Base-by-base conservation (phyloP, 345 rosid species). In the Odontarrhena argentea region DNA sequence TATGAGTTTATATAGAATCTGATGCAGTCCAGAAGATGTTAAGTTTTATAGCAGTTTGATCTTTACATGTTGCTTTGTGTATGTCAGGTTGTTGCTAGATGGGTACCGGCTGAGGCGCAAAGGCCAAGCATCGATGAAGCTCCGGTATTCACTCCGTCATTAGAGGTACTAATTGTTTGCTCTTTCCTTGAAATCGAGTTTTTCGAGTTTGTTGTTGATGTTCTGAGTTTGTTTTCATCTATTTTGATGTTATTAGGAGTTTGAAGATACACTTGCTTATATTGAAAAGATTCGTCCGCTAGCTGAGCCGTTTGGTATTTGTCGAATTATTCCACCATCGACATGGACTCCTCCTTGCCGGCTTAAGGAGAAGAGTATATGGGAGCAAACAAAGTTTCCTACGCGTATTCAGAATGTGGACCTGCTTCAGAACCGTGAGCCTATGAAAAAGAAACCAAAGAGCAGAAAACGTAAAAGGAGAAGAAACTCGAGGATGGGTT, bases 401-500 rank as follows among this genome's bases (percentile, higher is more conserved):
- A 90, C 99, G 0, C 80, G 99, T 71, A 85, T 84, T 60, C 96
- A 88, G 78, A 88, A 76, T 71, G 79, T 94, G 55, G 99, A 94
- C 73, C 71, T 88, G 74, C 96, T 94, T 59, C 99, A 94, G 65
- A 94, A 94, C 69, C 79, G 99, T 48, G 89, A 88, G 79, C 96
- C 99, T 36, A 88, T 94, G 95, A 83, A 74, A 74, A 90, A 85
- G 82, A 94, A 90, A 66, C 76, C 43, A 6, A 86, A 80, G 80
- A 76, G 87, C 56, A 82, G 87, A 42, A 93, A 88, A 73, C 79
- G 97, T 10, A 93, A 90, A 71, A 67, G 93, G 34, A 87, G 82
- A 73, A 80, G 85, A 57, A 78, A 80, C 58, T 87, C 91, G 32
- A 86, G 68, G 78, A 81, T 71, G 76, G 88, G 89, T 67, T 58